phyloP scores from a whole-genome alignment of 2,329 filamentous ascomycete species.

The Hysterium pulicare region DNA sequence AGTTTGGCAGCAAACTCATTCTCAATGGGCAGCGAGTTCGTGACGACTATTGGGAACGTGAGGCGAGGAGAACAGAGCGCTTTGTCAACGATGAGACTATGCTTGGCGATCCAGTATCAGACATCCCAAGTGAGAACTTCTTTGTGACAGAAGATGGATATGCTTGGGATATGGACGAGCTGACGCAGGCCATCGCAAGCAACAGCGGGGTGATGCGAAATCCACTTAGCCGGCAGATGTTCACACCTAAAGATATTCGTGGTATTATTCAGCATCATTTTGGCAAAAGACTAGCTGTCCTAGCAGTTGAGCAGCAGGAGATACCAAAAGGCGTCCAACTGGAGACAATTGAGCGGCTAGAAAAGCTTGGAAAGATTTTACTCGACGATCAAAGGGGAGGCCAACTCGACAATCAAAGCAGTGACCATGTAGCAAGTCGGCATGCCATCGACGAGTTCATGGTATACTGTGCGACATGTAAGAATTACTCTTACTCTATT shows the following conservation, averaged over 20 bases:
- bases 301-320: constrained; percentile 18
- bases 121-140: constrained; percentile 10
- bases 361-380: constrained; percentile 14
- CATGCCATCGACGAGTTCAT: constrained; percentile 25
- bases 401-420: constrained; percentile 15
- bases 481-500: too few relatives aligned
- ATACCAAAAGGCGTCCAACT: constrained; percentile 21
- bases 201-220: constrained; percentile 29
- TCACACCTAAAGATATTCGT: constrained; percentile 22
- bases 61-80: constrained; percentile 95
- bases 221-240: constrained; percentile 26
- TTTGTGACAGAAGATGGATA: constrained; percentile 12
- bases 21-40: constrained; percentile 84
- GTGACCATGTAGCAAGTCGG: constrained; percentile 15
- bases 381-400: constrained; percentile 20
- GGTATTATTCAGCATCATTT: constrained; percentile 24
- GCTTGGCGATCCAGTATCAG: constrained; percentile 6
- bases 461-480: constrained; percentile 18
- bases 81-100: constrained; percentile 39
- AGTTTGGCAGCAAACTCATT: constrained; percentile 94
- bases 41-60: constrained; percentile 98
- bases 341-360: constrained; percentile 18
- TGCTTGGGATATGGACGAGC: constrained; percentile 14
- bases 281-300: constrained; percentile 17
- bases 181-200: constrained; percentile 13